Evolutionary conservation across 2,329 filamentous ascomycete species (phyloP), one percentile per base, ranked within the genome.

Genomic region (Claviceps capensis): DNA sequence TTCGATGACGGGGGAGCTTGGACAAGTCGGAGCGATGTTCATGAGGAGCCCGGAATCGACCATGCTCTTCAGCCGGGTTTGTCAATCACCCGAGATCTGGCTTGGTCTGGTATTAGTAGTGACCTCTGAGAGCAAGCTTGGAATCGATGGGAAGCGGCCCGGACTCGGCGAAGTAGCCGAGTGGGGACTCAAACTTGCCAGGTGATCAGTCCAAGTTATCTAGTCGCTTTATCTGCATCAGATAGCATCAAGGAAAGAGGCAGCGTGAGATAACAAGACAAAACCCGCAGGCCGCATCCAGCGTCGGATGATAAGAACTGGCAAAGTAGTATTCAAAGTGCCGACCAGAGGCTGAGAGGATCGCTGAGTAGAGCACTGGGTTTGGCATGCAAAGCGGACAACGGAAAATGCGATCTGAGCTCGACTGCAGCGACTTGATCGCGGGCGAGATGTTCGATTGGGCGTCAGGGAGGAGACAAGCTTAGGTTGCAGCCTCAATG

Each of bases 1-100:
- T 38, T 54, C 19, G 57, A 48, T 40, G 52, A 49, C 47, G 45
- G 26, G 36, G 30, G 49, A 45, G 52, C 52, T 58, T 51, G 40
- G 48, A 22, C 19, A 43, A 11, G 34, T 50, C 22, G 50, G 51
- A 26, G 19, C n/a, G 11, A 34, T 38, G 3, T 17, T 14, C 9
- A n/a, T n/a, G 26, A 41, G 14, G 23, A 23, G 17, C 9, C 9
- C 7, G 8, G 2, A 9, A 38, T 14, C 2, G 5, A 26, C 41
- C 16, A 50, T 50, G 26, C 41, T 50, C 41, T 50, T n/a, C n/a
- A 22, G 13, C 3, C 48, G 36, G 14, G 9, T 13, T 44, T n/a
- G n/a, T 49, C 4, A 8, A 16, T 50, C 48, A 17, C 23, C 19
- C 26, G 23, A 19, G n/a, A 23, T 49, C 37, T 49, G 37, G 8